Conservation (phyloP, 192 early-diverging fungal species). For the Coemansia reversa region DNA sequence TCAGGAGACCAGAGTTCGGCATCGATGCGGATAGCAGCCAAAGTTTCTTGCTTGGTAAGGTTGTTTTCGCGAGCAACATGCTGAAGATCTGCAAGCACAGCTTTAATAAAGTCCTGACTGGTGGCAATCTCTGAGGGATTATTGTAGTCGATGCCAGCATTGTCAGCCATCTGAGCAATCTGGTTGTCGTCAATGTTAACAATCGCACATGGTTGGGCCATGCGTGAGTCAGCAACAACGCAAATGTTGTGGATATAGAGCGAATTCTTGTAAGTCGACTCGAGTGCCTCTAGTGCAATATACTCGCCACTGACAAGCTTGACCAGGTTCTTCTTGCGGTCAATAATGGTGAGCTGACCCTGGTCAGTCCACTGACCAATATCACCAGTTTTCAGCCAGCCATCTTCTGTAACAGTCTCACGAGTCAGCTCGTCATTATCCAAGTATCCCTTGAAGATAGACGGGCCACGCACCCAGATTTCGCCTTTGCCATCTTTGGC, state of each 20-base stretch:
- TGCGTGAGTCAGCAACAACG: slow-evolving; percentile 72
- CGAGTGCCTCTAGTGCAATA: slow-evolving; percentile 93
- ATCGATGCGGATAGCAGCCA: slow-evolving; percentile 66
- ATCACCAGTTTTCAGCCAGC: slow-evolving; percentile 90
- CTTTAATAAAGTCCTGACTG: slow-evolving; percentile 20
- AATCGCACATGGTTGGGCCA: slow-evolving; percentile 74
- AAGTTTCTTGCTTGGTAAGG: slow-evolving; percentile 75
- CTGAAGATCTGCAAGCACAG: slow-evolving; percentile 37
- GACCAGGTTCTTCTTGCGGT: slow-evolving; percentile 95
- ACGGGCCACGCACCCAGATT: slow-evolving; percentile 79
- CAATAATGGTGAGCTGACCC: slow-evolving; percentile 85
- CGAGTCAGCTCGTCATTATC: slow-evolving; percentile 75
- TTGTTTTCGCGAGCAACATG: slow-evolving; percentile 64
- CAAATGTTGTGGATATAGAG: slow-evolving; percentile 78
- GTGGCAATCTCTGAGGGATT: slow-evolving; percentile 38
- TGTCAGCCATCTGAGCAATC: slow-evolving; percentile 53
- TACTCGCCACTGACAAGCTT: slow-evolving; percentile 90
- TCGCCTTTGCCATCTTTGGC: slow-evolving; percentile 76
- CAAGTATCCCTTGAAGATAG: slow-evolving; percentile 80
- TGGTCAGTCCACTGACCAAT: slow-evolving; percentile 85
- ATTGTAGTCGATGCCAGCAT: slow-evolving; percentile 23
- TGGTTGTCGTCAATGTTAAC: slow-evolving; percentile 62
- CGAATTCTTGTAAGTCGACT: slow-evolving; percentile 86
- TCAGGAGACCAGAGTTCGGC: slow-evolving; percentile 87
- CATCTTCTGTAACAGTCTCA: slow-evolving; percentile 76